Evolutionary conservation across 2,329 filamentous ascomycete genomes (phyloP), one percentile per base, ranked within the genome.

Genomic region (Trichoderma sp.): DNA sequence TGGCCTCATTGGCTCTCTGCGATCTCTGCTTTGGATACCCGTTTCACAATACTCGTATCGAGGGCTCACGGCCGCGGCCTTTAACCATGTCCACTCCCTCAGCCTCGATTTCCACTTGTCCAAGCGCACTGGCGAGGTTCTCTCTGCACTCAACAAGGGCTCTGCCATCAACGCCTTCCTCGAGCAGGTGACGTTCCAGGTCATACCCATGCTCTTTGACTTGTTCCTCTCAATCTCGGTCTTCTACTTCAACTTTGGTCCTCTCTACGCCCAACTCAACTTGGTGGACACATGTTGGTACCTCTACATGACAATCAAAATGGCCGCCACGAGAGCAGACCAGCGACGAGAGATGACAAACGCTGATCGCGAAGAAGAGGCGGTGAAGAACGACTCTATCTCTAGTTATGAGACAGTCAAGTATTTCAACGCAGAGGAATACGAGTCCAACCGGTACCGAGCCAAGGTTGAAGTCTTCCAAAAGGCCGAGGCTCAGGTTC

Each of bases 371-470:
- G 93, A 97, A 80, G 93, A 97, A 80, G 94, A 97, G 79, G 95
- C 95, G 7, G 93, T 98, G 73, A 98, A 98, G 80, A 98, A 97
- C 76, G 95, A 99, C 78, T 98, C 95, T 0, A 95, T 99, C 83
- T 93, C 95, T 70, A 97, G 93, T n/a, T 99, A 98, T 78, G 95
- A 99, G 81, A 94, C 92, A 2, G 92, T 94, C 76, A 95, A 94
- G 77, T 94, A 94, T 75, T 95, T 95, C 83, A 94, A 94, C 73
- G 92, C 92, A 8, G 92, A 94, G 75, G 83, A 87, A 2, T 94
- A 91, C 75, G 92, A 95, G 75, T 93, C 93, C 72, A 82, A 84
- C 58, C 86, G 92, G 27, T 94, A 93, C 74, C 85, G 89, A 56
- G 80, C 84, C 53, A 91, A 92, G 29, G 91, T 95, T 65, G 81